Percentiles rank a stretch among this genome's conserved stretches.
Conservation (phyloP, 345 rosid species). For the Mallotus nudiflorus region DNA sequence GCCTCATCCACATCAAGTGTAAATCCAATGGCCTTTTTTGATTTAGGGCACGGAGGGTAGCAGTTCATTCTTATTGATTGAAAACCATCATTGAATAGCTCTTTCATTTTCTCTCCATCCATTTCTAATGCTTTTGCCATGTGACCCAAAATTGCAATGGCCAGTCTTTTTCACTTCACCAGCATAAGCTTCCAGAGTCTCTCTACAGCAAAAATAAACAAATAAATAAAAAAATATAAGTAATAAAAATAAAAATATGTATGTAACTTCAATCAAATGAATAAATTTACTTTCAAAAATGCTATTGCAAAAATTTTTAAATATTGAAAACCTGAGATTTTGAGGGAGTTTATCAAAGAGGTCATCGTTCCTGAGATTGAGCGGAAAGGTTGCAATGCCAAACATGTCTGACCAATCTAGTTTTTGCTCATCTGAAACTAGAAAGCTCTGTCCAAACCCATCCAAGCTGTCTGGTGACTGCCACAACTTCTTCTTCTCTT, state of each 20-base stretch:
- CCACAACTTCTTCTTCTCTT: conserved; percentile 52
- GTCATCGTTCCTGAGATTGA: conserved; percentile 26
- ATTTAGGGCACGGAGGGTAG: conserved; percentile 58
- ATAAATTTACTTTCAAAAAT: too few species aligned
- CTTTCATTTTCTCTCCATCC: conserved; percentile 47
- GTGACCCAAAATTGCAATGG: conserved; percentile 34
- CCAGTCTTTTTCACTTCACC: conserved; percentile 35
- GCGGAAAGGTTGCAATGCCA: conserved; percentile 39
- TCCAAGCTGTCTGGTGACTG: conserved; percentile 47
- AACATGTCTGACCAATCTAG: conserved; percentile 64
- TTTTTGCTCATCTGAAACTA: conserved; percentile 54
- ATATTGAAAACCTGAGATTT: conserved; percentile 36
- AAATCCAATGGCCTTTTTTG: conserved; percentile 44
- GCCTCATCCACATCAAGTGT: conserved; percentile 40
- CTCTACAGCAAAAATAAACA: conserved; percentile 34
- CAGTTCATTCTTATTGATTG: conserved; percentile 54
- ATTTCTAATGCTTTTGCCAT: conserved; percentile 47
- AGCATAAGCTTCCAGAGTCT: conserved; percentile 45
- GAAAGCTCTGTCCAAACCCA: conserved; percentile 56
- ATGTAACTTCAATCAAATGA: too few species aligned
- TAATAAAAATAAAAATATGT: not conserved
- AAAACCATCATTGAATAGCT: conserved; percentile 39
- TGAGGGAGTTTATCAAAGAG: conserved; percentile 45
- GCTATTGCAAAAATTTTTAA: too few species aligned
- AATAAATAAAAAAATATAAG: too few species aligned